A percentile compares a stretch with the other conserved stretches of the same genome.
phyloP scores from a whole-genome alignment of 1,284 basidiomycete species.

The Tilletia setariae region DNA sequence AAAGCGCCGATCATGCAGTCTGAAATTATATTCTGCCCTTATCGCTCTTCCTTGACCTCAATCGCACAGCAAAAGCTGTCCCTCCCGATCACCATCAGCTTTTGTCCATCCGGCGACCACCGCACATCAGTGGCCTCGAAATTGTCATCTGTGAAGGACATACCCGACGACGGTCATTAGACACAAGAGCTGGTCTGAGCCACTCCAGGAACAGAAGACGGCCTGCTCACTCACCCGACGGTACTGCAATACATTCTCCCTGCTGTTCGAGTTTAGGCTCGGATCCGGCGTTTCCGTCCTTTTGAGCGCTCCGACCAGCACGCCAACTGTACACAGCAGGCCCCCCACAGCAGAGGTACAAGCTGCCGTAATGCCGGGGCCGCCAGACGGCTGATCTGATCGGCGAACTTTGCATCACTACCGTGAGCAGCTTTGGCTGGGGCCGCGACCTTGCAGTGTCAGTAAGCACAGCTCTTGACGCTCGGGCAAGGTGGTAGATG shows the following conservation, averaged over 20 bases:
- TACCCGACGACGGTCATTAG: too few relatives aligned
- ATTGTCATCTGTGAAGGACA: constrained; percentile 22
- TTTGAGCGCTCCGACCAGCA: not conserved
- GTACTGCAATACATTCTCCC: constrained; percentile 1
- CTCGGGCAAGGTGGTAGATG: constrained; percentile 2
- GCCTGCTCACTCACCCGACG: not conserved
- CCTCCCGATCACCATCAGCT: constrained; percentile 67
- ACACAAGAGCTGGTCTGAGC: too few relatives aligned
- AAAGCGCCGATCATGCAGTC: too few relatives aligned
- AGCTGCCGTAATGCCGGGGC: constrained; percentile 3
- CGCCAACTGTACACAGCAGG: not conserved
- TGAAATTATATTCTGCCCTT: too few relatives aligned
- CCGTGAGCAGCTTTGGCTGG: not conserved
- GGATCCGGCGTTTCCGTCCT: not conserved
- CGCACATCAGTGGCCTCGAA: constrained; percentile 61
- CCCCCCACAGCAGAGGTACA: not conserved
- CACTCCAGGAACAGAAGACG: not conserved
- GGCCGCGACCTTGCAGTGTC: constrained; percentile 10
- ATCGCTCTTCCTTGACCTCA: constrained; percentile 16
- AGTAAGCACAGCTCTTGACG: not conserved
- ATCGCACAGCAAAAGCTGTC: constrained; percentile 71
- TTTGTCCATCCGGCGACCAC: constrained; percentile 81
- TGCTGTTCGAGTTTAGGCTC: not conserved
- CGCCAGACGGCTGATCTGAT: constrained; percentile 3
- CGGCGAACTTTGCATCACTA: constrained; percentile 1